A percentile compares a stretch with the other conserved stretches of the same genome.
Conservation (phyloP, 2,329 filamentous ascomycete species). For the Acephala macrosclerotiorum region DNA sequence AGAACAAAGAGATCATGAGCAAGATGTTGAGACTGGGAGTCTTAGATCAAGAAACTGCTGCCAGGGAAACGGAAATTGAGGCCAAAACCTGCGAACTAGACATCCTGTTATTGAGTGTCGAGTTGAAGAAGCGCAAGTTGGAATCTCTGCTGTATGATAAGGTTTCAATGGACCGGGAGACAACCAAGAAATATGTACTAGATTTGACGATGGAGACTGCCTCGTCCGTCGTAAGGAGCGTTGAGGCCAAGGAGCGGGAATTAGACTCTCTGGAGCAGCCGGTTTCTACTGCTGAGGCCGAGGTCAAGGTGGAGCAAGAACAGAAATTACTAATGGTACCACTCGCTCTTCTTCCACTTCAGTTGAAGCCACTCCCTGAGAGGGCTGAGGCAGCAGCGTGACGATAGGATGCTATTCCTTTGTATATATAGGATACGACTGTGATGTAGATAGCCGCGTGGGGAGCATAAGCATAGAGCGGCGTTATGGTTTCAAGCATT, state of each 20-base stretch:
- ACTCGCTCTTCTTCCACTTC: neutral
- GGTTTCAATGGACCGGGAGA: neutral
- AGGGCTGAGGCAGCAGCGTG: conserved; percentile 5
- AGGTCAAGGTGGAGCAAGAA: neutral
- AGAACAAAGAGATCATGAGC: too few species aligned
- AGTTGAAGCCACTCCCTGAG: neutral
- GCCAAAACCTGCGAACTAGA: too few species aligned
- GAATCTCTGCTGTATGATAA: neutral
- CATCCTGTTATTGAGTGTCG: neutral
- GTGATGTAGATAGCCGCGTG: conserved; percentile 1
- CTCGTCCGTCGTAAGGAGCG: neutral
- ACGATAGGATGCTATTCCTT: neutral
- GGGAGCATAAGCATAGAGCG: conserved; percentile 3
- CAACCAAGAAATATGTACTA: neutral
- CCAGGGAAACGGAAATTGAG: too few species aligned
- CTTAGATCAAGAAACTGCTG: too few species aligned
- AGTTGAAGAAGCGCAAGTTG: neutral
- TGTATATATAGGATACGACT: conserved; percentile 11
- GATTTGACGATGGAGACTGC: neutral
- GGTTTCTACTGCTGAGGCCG: neutral
- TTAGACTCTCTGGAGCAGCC: neutral
- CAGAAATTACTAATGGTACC: neutral
- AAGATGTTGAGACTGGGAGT: too few species aligned
- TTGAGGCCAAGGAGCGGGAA: too few species aligned
- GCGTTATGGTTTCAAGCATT: conserved; percentile 14